Evolutionary conservation across 2,329 filamentous ascomycete genomes (phyloP), one percentile per base, ranked within the genome.

Genomic region (Epichloe hybrida): DNA sequence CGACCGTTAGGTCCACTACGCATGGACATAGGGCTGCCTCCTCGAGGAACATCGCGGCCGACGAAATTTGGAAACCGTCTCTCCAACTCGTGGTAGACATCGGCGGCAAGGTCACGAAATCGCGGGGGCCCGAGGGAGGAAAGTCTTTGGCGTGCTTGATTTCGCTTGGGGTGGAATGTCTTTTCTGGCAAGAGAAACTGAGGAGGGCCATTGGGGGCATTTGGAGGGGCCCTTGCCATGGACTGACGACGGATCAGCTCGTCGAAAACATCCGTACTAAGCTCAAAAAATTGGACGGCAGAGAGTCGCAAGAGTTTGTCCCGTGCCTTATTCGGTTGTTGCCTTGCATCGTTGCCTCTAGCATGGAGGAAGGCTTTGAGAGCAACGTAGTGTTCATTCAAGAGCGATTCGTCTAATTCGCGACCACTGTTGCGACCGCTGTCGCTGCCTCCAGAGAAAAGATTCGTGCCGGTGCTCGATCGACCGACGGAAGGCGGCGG

Each of bases 261-360:
- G 68, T 98, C 93, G 69, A 86, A 97, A 40, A 98, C 91, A 69
- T 98, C 93, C 52, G 91, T 97, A 69, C 90, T 96, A 55, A 98
- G 77, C 70, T 98, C 93, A 68, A 95, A 88, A 88, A 98, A 97
- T 67, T 98, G 93, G 31, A 95, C 88, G 1, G 85, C 75, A 1
- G 90, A 95, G 48, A 98, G 77, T 53, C 91, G 82, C 53, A 96
- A 76, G 52, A 97, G 76, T 74, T 98, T 98, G 69, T 97, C 93
- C 62, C 90, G 84, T 51, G 93, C 93, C 68, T 90, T 85, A 69
- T 94, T 95, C 31, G 88, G 83, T 48, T 83, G 84, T 47, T 81
- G 78, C 55, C 84, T 84, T 45, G 79, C 77, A 62, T 84, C 81
- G 58, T 89, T 86, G 65, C 94, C 86, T 61, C 83, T 83, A 81